Evolutionary conservation across 495 filamentous ascomycete species (phyloP).

Genomic region (Hyaloscypha variabilis): DNA sequence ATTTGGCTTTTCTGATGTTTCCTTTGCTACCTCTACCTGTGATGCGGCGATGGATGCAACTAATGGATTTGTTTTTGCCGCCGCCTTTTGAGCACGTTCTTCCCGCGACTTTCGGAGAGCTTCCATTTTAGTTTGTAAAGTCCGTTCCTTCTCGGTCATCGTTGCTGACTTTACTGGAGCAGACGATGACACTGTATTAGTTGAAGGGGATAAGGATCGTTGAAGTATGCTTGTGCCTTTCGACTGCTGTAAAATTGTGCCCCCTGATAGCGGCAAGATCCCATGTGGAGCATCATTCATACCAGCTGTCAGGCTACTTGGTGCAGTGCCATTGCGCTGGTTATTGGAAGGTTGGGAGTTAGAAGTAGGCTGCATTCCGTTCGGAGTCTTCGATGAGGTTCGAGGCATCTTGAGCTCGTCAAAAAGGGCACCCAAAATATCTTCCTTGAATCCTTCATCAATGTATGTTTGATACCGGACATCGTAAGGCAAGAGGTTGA

Average conservation of each 20-base stretch:
- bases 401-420: constrained; percentile 50
- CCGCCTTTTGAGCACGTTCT: constrained; percentile 30
- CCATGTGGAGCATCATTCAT: neutral
- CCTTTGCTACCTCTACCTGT: neutral
- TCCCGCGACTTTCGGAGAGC: constrained; percentile 34
- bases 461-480: constrained; percentile 71
- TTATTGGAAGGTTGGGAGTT: neutral
- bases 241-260: neutral
- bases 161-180: constrained; percentile 22
- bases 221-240: constrained; percentile 19
- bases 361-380: neutral
- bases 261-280: neutral
- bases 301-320: neutral
- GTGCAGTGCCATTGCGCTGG: neutral
- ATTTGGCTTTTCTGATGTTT: constrained; percentile 1
- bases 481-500: constrained; percentile 63
- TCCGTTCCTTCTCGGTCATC: constrained; percentile 31
- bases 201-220: constrained; percentile 36
- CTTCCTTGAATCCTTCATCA: constrained; percentile 69
- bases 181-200: constrained; percentile 15
- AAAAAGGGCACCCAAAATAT: constrained; percentile 65
- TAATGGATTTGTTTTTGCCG: constrained; percentile 22
- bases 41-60: neutral
- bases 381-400: constrained; percentile 1
- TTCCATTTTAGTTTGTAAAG: constrained; percentile 38